These are phyloP conservation scores for Blumeriella jaapii DNA, from an alignment of 2,329 filamentous ascomycete genomes.

Conservation along the genomic window DNA sequence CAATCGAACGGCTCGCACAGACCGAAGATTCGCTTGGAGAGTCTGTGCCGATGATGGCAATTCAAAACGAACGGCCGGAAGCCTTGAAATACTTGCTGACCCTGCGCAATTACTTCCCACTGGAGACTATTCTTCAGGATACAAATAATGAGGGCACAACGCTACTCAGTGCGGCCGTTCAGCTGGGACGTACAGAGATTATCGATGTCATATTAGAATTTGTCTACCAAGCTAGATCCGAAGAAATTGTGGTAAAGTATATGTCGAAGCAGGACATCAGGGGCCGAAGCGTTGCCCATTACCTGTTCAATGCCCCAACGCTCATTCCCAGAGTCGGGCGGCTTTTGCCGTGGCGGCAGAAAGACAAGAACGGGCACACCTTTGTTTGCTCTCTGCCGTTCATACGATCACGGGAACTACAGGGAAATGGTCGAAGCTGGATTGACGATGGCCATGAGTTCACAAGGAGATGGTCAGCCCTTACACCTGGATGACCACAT, in stretches of 20 bases:
- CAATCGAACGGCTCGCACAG: conserved; percentile 64
- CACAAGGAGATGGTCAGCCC: conserved; percentile 67
- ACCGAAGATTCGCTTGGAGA: conserved; percentile 63
- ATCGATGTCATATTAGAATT: conserved; percentile 67
- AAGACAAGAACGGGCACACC: conserved; percentile 97
- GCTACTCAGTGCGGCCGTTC: conserved; percentile 79
- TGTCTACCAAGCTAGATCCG: conserved; percentile 45
- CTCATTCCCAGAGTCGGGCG: conserved; percentile 68
- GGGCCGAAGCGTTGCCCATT: conserved; percentile 87
- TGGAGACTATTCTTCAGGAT: conserved; percentile 64
- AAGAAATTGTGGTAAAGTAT: conserved; percentile 52
- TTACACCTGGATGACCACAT: conserved; percentile 88
- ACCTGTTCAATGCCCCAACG: conserved; percentile 81
- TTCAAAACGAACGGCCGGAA: conserved; percentile 59
- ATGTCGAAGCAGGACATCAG: conserved; percentile 67
- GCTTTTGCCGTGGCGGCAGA: conserved; percentile 76
- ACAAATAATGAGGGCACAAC: conserved; percentile 84
- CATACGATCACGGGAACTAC: conserved; percentile 87
- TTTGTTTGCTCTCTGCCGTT: conserved; percentile 85
- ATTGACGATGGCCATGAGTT: conserved; percentile 57
- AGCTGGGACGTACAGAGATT: conserved; percentile 64
- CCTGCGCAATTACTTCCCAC: conserved; percentile 63
- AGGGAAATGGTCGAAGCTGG: conserved; percentile 76
- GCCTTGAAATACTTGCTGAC: conserved; percentile 71
- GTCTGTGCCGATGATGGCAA: conserved; percentile 79